Base-by-base conservation (phyloP, 2,329 filamentous ascomycete genomes). In the Colletotrichum gloeosporioides region DNA sequence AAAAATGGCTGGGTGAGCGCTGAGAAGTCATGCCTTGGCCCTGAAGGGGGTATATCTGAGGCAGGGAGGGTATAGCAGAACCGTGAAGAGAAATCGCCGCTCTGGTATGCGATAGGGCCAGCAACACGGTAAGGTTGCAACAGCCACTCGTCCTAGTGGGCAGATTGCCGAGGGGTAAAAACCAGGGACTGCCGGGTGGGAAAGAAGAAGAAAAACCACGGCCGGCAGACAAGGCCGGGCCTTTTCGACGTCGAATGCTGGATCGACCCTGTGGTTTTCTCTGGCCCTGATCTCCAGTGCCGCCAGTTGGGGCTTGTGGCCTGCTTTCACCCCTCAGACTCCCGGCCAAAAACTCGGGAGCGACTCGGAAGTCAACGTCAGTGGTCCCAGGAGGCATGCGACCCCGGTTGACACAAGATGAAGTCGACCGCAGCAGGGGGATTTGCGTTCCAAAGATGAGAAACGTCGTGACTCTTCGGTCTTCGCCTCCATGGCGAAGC, bases 51-150 rank as follows among this genome's bases (percentile, higher is more conserved):
- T 79, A 79, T 79, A 79, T 74, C 65, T 73, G 71, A 69, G 12
- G 64, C 22, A 65, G 75, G 78, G 76, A 76, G 74, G 77, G 71
- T 79, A 79, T 79, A 79, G 3, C 53, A 62, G 77, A 78, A 67
- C 69, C 65, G 36, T 64, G 53, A 76, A 69, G 73, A 73, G 69
- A 77, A 72, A 64, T 70, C 49, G 74, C 70, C 63, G 57, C 68
- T 69, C 32, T 16, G 29, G 67, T 70, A 75, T 65, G 74, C 74
- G 75, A 77, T 78, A 78, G 77, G 77, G 75, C 75, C 70, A 75
- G 74, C 53, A 70, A 70, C 55, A 62, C 49, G 44, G 75, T 71
- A 75, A 77, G 62, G 76, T 69, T 73, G 53, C 69, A 68, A 69
- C 69, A 69, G 59, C 74, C 76, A 77, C 66, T 74, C 66, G 69